phyloP scores from a whole-genome alignment of 2,329 filamentous ascomycete genomes.

The Pseudogymnoascus sp. region DNA sequence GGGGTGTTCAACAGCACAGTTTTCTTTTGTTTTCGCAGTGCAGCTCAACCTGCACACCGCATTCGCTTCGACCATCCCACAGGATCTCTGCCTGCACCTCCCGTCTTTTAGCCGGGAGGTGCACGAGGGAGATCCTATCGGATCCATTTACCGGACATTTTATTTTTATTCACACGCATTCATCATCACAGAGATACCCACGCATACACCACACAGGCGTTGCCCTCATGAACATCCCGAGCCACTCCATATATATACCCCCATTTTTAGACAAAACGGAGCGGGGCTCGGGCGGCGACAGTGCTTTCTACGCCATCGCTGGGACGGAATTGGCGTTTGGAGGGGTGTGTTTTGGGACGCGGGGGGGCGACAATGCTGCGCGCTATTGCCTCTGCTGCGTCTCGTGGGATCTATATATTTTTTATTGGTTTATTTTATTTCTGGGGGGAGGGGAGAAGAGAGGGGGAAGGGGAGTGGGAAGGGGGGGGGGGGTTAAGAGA shows the following conservation, averaged over 20 bases:
- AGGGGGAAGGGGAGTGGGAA: background rate
- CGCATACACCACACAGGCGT: conserved; percentile 32
- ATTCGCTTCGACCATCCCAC: background rate
- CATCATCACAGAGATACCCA: conserved; percentile 41
- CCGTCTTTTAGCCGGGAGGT: no score
- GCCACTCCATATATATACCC: conserved; percentile 12
- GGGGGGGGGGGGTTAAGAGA: background rate
- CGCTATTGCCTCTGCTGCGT: conserved; percentile 37
- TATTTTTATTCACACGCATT: conserved; percentile 1
- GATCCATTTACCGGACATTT: background rate
- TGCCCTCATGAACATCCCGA: conserved; percentile 44
- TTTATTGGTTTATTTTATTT: background rate
- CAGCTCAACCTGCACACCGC: conserved; percentile 12
- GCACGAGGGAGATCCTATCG: no score
- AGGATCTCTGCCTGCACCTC: no score
- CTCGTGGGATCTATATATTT: background rate
- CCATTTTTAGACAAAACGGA: conserved; percentile 5
- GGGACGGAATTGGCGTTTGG: conserved; percentile 39
- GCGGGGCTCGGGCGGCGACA: conserved; percentile 32
- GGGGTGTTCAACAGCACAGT: background rate
- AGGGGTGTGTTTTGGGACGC: conserved; percentile 21
- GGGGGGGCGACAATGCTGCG: conserved; percentile 42
- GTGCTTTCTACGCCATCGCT: conserved; percentile 40
- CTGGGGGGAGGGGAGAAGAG: background rate
- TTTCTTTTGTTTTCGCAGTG: conserved; percentile 10